phyloP scores from a whole-genome alignment of 2,329 filamentous ascomycete species.

The Graphilbum sp. region DNA sequence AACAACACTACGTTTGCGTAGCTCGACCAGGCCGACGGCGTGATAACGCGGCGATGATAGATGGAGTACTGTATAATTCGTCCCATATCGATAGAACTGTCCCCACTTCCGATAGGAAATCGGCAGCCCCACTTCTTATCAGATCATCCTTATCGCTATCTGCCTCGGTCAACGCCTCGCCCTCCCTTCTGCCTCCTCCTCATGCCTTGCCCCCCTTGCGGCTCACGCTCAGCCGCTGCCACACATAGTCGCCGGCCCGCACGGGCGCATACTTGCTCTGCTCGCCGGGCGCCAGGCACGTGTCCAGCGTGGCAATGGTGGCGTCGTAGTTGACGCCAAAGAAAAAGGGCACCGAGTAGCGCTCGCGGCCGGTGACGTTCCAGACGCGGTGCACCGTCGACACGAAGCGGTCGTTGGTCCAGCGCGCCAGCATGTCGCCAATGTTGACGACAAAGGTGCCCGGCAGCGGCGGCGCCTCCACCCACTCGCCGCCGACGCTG shows the following conservation, averaged over 20 bases:
- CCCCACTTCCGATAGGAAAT: too few relatives aligned
- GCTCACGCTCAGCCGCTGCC: too few relatives aligned
- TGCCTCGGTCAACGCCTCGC: too few relatives aligned
- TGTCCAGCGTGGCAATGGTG: conserved; percentile 18
- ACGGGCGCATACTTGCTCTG: conserved; percentile 15
- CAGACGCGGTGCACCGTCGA: conserved; percentile 40
- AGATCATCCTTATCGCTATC: too few relatives aligned
- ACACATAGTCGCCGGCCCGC: conserved; percentile 17
- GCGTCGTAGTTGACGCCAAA: conserved; percentile 22
- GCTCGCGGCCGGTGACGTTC: conserved; percentile 23
- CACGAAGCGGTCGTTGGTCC: conserved; percentile 37
- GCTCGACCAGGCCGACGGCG: too few relatives aligned
- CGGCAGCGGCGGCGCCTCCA: conserved; percentile 22
- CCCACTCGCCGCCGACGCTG: conserved; percentile 59
- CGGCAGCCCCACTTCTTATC: too few relatives aligned
- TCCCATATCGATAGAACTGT: too few relatives aligned
- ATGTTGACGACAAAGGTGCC: conserved; percentile 35
- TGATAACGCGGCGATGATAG: too few relatives aligned
- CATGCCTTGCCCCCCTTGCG: too few relatives aligned
- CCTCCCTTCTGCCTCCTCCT: too few relatives aligned
- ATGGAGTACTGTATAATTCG: too few relatives aligned
- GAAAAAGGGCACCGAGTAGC: conserved; percentile 40
- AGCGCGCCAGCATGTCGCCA: conserved; percentile 16
- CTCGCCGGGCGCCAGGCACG: conserved; percentile 16
- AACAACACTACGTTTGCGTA: too few relatives aligned